Base-by-base conservation (phyloP, 2,329 filamentous ascomycete genomes). In the Aspergillus candidus region DNA sequence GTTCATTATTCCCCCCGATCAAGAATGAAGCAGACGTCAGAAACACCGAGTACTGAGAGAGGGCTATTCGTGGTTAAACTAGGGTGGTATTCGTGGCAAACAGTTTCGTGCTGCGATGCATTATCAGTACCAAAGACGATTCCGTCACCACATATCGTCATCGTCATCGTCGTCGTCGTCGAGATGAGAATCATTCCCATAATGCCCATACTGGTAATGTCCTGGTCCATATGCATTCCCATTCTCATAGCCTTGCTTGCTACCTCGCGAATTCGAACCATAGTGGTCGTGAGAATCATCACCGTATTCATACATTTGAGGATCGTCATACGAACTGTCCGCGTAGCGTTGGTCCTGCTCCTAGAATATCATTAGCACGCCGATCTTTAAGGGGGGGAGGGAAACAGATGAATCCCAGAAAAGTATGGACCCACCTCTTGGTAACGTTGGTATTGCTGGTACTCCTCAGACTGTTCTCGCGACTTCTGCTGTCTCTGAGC, bases 401-500 rank as follows among this genome's bases (percentile, higher is more conserved):
- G 15, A 32, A 15, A 4, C n/a, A n/a, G n/a, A 12, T 15, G 27
- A 27, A 36, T 12, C 12, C 4, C 14, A 32, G 1, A 33, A 13
- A 3, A 7, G 30, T 12, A n/a, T 6, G 13, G 22, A 48, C 67
- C 63, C 54, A 71, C 69, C 59, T 73, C 66, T 56, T 72, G 70
- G 48, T 72, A 72, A 54, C 63, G 59, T 53, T 72, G 70, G 50
- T 73, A 72, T 50, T 71, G 68, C 15, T 56, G 47, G 51, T 68
- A 70, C 48, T 72, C 69, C 29, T 71, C 69, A 27, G 62, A 58
- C 41, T 70, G 65, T 8, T 69, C 62, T 34, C 59, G 55, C 35
- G 58, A 53, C 40, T 66, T 60, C 32, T 71, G 66, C 35, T 67
- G 63, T 48, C 85, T 83, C 57, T 89, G 88, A 31, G 86, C 82